A percentile compares a stretch with the other conserved stretches of the same genome.
These are phyloP conservation scores for Cladosporium sp. DNA, from an alignment of 2,329 filamentous ascomycete species.

Conservation along the genomic window DNA sequence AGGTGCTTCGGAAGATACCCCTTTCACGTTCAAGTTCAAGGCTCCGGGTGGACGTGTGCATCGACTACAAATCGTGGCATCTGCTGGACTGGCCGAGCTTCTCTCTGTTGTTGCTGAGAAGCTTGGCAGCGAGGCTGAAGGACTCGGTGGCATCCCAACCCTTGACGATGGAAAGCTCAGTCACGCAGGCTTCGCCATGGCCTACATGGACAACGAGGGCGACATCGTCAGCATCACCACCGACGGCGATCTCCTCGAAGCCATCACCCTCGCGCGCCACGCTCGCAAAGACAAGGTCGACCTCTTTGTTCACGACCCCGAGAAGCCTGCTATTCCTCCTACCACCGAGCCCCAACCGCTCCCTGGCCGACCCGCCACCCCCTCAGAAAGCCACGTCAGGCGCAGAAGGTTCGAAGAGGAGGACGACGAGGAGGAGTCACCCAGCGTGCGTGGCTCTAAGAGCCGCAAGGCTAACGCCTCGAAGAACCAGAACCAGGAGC, in stretches of 20 bases:
- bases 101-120: conserved; percentile 75
- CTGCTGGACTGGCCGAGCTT: conserved; percentile 74
- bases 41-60: conserved; percentile 92
- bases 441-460: conserved; percentile 33
- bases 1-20: conserved; percentile 61
- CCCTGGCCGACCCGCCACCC: conserved; percentile 43
- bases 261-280: conserved; percentile 76
- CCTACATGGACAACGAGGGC: conserved; percentile 94
- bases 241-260: conserved; percentile 86
- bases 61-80: conserved; percentile 76
- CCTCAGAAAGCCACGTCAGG: conserved; percentile 46
- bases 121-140: conserved; percentile 75
- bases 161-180: conserved; percentile 76
- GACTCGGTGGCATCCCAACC: conserved; percentile 72
- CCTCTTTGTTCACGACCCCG: conserved; percentile 89
- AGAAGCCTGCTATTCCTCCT: conserved; percentile 72
- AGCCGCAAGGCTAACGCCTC: conserved; percentile 24
- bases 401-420: conserved; percentile 53
- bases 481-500: conserved; percentile 45
- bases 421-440: conserved; percentile 39
- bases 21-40: conserved; percentile 99
- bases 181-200: conserved; percentile 78
- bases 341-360: conserved; percentile 56
- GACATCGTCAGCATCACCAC: conserved; percentile 97
- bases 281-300: conserved; percentile 87